Evolutionary conservation across 1,284 basidiomycete species (phyloP).

Genomic region (Puccinia hordei): DNA sequence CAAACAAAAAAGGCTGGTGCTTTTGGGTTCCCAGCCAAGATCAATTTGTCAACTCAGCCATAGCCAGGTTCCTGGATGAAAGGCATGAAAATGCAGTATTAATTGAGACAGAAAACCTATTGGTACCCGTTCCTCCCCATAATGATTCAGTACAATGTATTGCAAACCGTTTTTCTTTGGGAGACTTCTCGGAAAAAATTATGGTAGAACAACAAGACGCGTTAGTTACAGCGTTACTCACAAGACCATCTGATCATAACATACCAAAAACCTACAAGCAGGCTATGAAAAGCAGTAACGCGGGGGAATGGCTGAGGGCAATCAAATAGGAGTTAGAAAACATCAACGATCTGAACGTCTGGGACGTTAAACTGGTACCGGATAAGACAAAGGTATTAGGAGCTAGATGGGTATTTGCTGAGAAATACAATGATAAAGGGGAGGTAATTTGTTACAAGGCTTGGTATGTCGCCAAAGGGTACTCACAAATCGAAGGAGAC

Average conservation of each 20-base stretch:
- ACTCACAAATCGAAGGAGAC: constrained; percentile 1
- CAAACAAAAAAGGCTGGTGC: constrained; percentile 5
- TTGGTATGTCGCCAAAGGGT: constrained; percentile 6
- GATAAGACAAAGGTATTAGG: neutral
- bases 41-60: constrained; percentile 17
- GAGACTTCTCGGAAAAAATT: constrained; percentile 9
- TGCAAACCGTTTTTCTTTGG: neutral
- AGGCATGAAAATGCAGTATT: too few relatives aligned
- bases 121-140: too few relatives aligned
- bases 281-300: neutral
- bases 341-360: constrained; percentile 12
- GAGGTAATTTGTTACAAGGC: neutral
- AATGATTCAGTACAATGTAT: neutral
- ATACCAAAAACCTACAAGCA: neutral
- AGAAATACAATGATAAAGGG: constrained; percentile 3
- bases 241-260: fast-evolving
- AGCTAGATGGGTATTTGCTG: too few relatives aligned
- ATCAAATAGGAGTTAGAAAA: constrained; percentile 14
- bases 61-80: too few relatives aligned
- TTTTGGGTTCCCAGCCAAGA: neutral
- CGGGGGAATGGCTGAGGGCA: neutral
- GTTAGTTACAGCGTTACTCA: too few relatives aligned
- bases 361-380: neutral
- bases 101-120: too few relatives aligned
- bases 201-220: neutral